These are phyloP conservation scores for Syzygium malaccense DNA, from an alignment of 441 rosid species.

Conservation along the genomic window DNA sequence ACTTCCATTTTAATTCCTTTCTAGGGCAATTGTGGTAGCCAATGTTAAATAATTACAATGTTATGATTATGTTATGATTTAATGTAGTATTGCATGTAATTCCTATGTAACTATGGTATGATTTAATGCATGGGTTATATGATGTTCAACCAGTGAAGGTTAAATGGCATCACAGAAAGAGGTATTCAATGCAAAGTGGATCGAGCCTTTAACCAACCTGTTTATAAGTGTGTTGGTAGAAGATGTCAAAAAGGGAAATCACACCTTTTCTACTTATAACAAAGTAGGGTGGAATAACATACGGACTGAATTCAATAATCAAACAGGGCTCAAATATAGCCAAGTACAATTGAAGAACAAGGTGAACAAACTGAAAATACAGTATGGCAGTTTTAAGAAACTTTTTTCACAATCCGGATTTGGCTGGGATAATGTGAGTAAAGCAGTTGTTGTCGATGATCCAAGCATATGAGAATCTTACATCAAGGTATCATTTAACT, in stretches of 20 bases:
- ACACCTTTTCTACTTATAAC: not conserved
- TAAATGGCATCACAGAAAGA: not conserved
- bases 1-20: no score
- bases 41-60: no score
- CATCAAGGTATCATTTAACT: not conserved
- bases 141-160: not conserved
- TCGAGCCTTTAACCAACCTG: not conserved
- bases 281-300: not conserved
- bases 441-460: not conserved
- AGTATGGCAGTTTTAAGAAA: not conserved
- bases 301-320: not conserved
- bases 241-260: not conserved
- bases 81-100: no score
- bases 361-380: not conserved
- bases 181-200: not conserved
- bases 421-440: not conserved
- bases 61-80: no score
- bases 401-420: no score
- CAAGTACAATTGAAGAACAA: no score
- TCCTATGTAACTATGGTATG: not conserved
- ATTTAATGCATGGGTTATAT: not conserved
- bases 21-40: no score
- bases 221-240: not conserved
- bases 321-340: accelerated
- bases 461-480: not conserved